phyloP scores from a whole-genome alignment of 2,329 filamentous ascomycete genomes.

The Chaetomium sp. region DNA sequence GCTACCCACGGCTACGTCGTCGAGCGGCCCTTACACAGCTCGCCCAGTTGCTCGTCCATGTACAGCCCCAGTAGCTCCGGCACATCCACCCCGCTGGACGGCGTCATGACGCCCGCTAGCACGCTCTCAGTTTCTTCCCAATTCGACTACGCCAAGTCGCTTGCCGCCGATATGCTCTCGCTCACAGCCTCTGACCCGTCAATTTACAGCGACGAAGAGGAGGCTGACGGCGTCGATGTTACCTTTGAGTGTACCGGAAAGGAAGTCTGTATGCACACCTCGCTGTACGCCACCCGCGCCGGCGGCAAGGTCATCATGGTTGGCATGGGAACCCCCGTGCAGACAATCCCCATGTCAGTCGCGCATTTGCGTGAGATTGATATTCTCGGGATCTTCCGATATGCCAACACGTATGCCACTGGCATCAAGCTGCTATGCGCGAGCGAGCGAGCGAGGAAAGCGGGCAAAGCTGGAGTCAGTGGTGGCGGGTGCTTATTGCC shows the following conservation, averaged over 20 bases:
- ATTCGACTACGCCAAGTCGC: slow-evolving; percentile 44
- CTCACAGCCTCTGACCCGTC: slow-evolving; percentile 28
- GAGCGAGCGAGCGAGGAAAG: slow-evolving; percentile 31
- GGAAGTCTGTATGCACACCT: slow-evolving; percentile 65
- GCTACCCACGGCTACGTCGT: slow-evolving; percentile 54
- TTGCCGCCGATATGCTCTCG: slow-evolving; percentile 45
- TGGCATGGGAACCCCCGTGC: slow-evolving; percentile 71
- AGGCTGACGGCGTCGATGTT: slow-evolving; percentile 61
- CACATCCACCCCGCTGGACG: slow-evolving; percentile 40
- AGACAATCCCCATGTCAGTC: slow-evolving; percentile 64
- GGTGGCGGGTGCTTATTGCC: slow-evolving; percentile 41
- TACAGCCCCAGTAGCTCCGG: slow-evolving; percentile 40
- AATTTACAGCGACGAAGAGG: slow-evolving; percentile 37
- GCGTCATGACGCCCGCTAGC: slow-evolving; percentile 39
- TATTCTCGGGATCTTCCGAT: slow-evolving; percentile 71
- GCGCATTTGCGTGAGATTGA: slow-evolving; percentile 70
- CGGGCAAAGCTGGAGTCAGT: slow-evolving; percentile 27
- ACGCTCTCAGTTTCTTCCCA: slow-evolving; percentile 41
- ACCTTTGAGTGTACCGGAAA: slow-evolving; percentile 75
- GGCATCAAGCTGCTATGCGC: slow-evolving; percentile 58
- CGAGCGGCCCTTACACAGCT: slow-evolving; percentile 37
- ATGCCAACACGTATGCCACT: slow-evolving; percentile 67
- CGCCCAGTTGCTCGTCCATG: slow-evolving; percentile 39
- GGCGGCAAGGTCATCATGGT: slow-evolving; percentile 71
- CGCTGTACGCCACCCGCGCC: slow-evolving; percentile 63